Percentiles rank a stretch among this genome's conserved stretches.
Conservation (phyloP, 2,329 filamentous ascomycete genomes). For the Domatiomyces catenatus region DNA sequence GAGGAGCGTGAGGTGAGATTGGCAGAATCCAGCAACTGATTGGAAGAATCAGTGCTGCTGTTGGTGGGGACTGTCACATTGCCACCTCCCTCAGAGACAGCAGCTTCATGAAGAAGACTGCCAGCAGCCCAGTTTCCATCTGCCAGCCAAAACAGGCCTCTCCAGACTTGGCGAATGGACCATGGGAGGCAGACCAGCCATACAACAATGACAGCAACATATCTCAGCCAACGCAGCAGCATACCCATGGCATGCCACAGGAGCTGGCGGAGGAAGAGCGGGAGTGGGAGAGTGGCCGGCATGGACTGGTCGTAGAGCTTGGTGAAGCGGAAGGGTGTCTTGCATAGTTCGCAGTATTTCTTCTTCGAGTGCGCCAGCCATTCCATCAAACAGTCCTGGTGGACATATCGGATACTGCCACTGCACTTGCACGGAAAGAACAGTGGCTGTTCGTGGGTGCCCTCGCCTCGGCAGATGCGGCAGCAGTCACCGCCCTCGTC, state of each 20-base stretch:
- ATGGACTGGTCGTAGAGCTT: conserved; percentile 93
- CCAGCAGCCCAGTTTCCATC: conserved; percentile 48
- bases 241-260: conserved; percentile 56
- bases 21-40: not conserved
- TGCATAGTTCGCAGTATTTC: conserved; percentile 98
- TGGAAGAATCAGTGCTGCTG: not conserved
- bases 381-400: conserved; percentile 96
- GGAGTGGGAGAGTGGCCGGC: conserved; percentile 66
- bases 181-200: conserved; percentile 85
- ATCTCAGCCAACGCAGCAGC: conserved; percentile 62
- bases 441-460: conserved; percentile 63
- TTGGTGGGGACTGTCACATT: not conserved
- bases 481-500: conserved; percentile 59
- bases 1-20: not conserved
- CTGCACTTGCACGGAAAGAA: conserved; percentile 99
- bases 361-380: conserved; percentile 98
- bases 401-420: conserved; percentile 95
- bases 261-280: conserved; percentile 68
- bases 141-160: conserved; percentile 84
- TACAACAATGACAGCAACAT: conserved; percentile 61
- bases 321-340: conserved; percentile 94
- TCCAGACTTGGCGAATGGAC: conserved; percentile 82
- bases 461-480: conserved; percentile 89
- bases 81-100: not conserved
- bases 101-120: conserved; percentile 10